Conservation (phyloP, 1,284 basidiomycete species). For the Wallemia mellicola region DNA sequence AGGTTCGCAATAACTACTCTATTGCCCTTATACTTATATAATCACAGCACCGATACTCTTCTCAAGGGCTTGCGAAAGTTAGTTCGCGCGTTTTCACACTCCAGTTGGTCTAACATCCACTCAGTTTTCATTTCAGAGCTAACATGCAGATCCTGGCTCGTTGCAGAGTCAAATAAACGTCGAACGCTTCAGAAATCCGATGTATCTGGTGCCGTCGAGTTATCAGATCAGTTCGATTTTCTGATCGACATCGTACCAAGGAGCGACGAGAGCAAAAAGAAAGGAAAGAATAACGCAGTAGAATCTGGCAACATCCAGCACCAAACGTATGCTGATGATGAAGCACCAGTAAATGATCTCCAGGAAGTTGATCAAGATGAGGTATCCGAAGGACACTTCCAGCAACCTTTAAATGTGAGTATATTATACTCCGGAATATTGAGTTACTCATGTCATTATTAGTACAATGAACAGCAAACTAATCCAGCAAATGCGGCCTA, state of each 20-base stretch:
- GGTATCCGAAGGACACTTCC: neutral
- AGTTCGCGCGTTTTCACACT: constrained; percentile 14
- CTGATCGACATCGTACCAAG: neutral
- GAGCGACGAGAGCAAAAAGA: neutral
- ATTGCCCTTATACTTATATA: neutral
- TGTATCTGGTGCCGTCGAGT: constrained; percentile 60
- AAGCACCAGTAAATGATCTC: too few species aligned
- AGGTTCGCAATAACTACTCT: constrained; percentile 21
- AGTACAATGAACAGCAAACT: too few species aligned
- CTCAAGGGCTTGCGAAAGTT: constrained; percentile 86
- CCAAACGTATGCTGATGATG: too few species aligned
- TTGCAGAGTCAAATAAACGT: constrained; percentile 72
- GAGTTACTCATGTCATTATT: neutral
- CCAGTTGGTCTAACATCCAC: constrained; percentile 1
- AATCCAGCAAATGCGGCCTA: neutral
- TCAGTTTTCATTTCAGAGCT: constrained; percentile 81
- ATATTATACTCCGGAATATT: neutral
- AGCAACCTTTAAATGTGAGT: neutral
- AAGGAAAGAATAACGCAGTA: neutral
- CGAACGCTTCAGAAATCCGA: constrained; percentile 67
- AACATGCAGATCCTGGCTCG: constrained; percentile 69
- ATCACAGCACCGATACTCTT: constrained; percentile 55
- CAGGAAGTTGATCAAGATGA: neutral
- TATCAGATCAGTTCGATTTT: constrained; percentile 26
- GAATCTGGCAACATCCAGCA: too few species aligned